Percentiles rank a stretch among this genome's conserved stretches.
These are phyloP conservation scores for Candida berthetii DNA, from an alignment of 805 yeast genomes.

Conservation along the genomic window DNA sequence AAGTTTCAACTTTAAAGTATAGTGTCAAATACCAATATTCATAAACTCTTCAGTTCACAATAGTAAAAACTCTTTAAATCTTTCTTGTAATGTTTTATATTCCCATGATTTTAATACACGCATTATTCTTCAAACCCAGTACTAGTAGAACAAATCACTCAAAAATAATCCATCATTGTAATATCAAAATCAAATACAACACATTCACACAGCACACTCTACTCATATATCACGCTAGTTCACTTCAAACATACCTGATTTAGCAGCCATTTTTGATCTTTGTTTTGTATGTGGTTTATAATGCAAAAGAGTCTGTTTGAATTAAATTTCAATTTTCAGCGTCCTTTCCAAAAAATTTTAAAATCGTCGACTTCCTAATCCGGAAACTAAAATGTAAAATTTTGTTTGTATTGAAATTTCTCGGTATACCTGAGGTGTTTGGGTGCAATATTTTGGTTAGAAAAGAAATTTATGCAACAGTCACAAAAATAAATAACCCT, in stretches of 20 bases:
- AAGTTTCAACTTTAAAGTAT: too few species aligned
- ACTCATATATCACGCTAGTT: not conserved
- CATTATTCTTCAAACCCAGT: too few species aligned
- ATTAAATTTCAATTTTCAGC: not conserved
- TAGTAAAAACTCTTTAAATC: too few species aligned
- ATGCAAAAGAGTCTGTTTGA: not conserved
- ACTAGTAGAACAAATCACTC: too few species aligned
- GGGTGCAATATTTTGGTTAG: too few species aligned
- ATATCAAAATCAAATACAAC: not conserved
- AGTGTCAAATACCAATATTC: too few species aligned
- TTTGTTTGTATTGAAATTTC: not conserved
- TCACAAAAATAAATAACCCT: too few species aligned
- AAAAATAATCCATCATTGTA: too few species aligned
- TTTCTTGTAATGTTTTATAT: too few species aligned
- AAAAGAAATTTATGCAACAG: too few species aligned
- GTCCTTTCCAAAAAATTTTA: not conserved
- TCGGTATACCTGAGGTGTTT: not conserved
- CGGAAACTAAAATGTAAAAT: not conserved
- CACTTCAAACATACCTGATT: constrained; percentile 41
- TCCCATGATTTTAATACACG: too few species aligned
- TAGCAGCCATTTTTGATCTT: constrained; percentile 38
- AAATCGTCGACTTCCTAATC: not conserved
- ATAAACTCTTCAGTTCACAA: too few species aligned
- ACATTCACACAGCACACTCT: not conserved
- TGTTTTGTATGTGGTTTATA: constrained; percentile 4